These are phyloP conservation scores for Diaporthe sp. DNA, from an alignment of 2,329 filamentous ascomycete genomes.

Conservation along the genomic window DNA sequence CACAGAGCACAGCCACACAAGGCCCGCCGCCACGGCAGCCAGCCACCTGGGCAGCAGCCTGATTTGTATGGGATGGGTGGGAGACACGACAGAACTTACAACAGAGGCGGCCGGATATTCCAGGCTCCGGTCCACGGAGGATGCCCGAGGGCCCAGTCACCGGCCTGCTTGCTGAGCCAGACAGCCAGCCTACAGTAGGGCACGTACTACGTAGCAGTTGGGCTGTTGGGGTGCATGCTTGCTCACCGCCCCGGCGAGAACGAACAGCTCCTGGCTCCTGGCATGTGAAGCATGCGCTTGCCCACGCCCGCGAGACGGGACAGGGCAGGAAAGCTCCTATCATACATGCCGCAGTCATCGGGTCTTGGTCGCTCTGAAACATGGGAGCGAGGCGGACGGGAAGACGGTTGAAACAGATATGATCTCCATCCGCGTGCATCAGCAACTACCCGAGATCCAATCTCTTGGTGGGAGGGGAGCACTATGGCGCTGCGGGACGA, in stretches of 20 bases:
- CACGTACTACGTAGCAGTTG: conserved; percentile 7
- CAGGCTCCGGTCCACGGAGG: conserved; percentile 15
- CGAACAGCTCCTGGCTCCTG: neutral
- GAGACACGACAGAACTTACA: neutral
- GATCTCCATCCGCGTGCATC: conserved; percentile 11
- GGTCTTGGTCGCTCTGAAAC: conserved; percentile 14
- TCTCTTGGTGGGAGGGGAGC: neutral
- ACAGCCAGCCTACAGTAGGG: neutral
- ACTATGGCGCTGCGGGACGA: conserved; percentile 14
- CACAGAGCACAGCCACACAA: conserved; percentile 6
- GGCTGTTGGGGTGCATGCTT: neutral
- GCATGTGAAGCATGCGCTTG: conserved; percentile 5
- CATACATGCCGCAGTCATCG: neutral
- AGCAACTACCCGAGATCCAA: conserved; percentile 10
- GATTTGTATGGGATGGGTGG: neutral
- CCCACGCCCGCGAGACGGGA: neutral
- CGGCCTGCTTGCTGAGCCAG: neutral
- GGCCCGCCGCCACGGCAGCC: neutral
- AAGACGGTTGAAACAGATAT: conserved; percentile 5
- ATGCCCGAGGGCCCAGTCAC: neutral
- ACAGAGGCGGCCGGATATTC: neutral
- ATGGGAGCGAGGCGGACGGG: conserved; percentile 8
- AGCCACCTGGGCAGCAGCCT: neutral
- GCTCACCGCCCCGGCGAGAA: neutral
- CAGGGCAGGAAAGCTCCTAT: conserved; percentile 4